phyloP scores from a whole-genome alignment of 768 basidiomycete genomes.

The Dentipellis fragilis region DNA sequence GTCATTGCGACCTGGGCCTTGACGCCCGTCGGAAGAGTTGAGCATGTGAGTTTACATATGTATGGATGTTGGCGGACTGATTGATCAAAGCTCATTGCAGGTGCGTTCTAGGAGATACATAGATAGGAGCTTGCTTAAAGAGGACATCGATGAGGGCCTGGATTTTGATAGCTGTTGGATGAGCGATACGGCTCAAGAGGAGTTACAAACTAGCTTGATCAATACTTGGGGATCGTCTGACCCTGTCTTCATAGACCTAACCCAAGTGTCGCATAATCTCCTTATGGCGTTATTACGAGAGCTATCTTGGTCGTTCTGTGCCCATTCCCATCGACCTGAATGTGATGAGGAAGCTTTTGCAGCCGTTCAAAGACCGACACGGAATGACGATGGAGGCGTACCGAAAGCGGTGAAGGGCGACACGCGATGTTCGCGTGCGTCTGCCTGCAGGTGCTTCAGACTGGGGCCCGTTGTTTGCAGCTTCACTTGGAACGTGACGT shows the following conservation, averaged over 20 bases:
- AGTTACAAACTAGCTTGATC: background rate
- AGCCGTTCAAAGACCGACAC: background rate
- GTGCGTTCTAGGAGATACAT: background rate
- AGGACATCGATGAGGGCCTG: constrained; percentile 3
- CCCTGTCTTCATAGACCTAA: too few species aligned
- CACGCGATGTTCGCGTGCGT: too few species aligned
- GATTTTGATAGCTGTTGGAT: background rate
- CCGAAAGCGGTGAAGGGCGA: too few species aligned
- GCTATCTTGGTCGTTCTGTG: background rate
- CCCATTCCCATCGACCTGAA: too few species aligned
- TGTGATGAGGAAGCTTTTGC: background rate
- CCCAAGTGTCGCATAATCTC: too few species aligned
- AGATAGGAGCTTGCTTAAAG: background rate
- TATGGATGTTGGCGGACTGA: background rate
- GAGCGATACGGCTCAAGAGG: background rate
- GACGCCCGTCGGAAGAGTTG: background rate
- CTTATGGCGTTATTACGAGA: background rate
- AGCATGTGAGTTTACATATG: background rate
- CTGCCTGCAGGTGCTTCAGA: too few species aligned
- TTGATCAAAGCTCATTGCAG: background rate
- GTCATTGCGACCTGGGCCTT: background rate
- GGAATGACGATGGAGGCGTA: background rate
- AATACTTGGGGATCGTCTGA: too few species aligned
- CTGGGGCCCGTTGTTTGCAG: too few species aligned
- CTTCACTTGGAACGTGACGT: too few species aligned